Conservation (phyloP, 495 filamentous ascomycete genomes). For the Talaromyces trachyspermus region DNA sequence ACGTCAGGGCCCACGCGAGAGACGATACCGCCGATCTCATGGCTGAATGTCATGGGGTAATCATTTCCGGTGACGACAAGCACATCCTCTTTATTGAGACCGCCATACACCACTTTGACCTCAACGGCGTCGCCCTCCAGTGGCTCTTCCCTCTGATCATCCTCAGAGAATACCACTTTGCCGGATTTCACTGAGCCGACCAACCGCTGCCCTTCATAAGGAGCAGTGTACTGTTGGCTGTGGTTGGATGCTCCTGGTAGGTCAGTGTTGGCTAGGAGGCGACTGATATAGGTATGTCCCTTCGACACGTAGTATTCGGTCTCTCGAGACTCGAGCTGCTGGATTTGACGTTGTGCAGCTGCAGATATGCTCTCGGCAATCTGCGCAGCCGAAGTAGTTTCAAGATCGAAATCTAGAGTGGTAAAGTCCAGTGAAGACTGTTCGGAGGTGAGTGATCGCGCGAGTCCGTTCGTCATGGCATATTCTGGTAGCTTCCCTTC, state of each 20-base stretch:
- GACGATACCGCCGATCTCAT: constrained; percentile 39
- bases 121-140: constrained; percentile 22
- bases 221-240: constrained; percentile 18
- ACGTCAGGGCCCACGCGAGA: constrained; percentile 24
- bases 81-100: constrained; percentile 38
- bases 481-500: constrained; percentile 20
- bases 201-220: constrained; percentile 17
- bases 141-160: constrained; percentile 8
- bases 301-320: constrained; percentile 1
- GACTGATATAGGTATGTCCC: not conserved
- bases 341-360: not conserved
- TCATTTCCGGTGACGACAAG: constrained; percentile 25
- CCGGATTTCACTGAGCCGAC: constrained; percentile 14
- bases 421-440: constrained; percentile 28
- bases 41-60: constrained; percentile 24
- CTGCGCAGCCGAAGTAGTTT: not conserved
- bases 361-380: not conserved
- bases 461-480: constrained; percentile 22
- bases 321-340: not conserved
- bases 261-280: constrained; percentile 5
- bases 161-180: constrained; percentile 29
- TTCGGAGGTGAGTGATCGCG: constrained; percentile 28
- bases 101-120: constrained; percentile 22
- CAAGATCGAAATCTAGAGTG: constrained; percentile 21
- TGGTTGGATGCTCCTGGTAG: constrained; percentile 17